phyloP scores from a whole-genome alignment of 176 grass and related monocot genomes.

The Triticum dicoccoides region DNA sequence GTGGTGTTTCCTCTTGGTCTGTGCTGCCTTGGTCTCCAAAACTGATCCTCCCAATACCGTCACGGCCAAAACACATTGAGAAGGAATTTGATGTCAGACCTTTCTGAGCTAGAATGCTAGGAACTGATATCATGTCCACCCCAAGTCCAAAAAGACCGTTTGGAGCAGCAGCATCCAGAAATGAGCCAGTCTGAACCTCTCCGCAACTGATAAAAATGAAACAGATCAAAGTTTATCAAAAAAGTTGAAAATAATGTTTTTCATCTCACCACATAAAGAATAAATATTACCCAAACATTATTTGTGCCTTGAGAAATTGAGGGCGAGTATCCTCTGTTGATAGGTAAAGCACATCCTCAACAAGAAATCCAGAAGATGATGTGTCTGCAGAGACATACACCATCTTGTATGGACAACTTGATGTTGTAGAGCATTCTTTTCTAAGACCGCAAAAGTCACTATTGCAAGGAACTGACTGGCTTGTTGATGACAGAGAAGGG shows the following conservation, averaged over 20 bases:
- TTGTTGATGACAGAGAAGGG: conserved; percentile 67
- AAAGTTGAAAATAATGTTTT: not conserved
- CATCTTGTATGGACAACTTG: conserved; percentile 66
- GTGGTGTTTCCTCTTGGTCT: conserved; percentile 70
- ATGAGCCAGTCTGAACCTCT: conserved; percentile 69
- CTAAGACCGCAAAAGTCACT: conserved; percentile 52
- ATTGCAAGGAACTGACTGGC: conserved; percentile 57
- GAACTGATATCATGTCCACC: conserved; percentile 61
- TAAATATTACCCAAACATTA: conserved; percentile 74
- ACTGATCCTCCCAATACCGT: conserved; percentile 73
- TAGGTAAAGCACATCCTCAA: conserved; percentile 73
- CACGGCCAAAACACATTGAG: conserved; percentile 82
- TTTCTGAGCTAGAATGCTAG: conserved; percentile 62
- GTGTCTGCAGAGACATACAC: conserved; percentile 62
- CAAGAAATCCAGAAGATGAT: conserved; percentile 76
- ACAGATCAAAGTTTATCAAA: not conserved
- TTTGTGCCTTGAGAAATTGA: conserved; percentile 57
- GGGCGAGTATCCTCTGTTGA: conserved; percentile 45
- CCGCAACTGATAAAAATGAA: conserved; percentile 55
- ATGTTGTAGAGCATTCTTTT: conserved; percentile 55
- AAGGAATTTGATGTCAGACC: conserved; percentile 68
- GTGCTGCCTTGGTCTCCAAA: conserved; percentile 77
- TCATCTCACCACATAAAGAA: not conserved
- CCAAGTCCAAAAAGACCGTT: conserved; percentile 81
- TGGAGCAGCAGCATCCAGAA: conserved; percentile 68